phyloP scores from a whole-genome alignment of 495 filamentous ascomycete species.

The Penicillium pulvis region DNA sequence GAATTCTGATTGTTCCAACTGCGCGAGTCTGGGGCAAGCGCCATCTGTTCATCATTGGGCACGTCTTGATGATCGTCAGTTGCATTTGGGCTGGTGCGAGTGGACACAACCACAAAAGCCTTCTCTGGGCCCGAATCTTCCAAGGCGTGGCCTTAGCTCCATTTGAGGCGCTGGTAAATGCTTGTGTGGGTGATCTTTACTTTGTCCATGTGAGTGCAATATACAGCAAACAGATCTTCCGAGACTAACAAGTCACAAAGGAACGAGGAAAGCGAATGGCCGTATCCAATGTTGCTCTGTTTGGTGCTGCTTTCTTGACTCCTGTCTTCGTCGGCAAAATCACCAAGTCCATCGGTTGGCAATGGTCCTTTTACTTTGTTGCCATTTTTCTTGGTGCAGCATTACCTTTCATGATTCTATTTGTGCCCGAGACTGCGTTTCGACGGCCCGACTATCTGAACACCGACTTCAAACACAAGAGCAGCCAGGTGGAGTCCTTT shows the following conservation, averaged over 20 bases:
- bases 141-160: slow-evolving; percentile 77
- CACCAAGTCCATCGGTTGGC: slow-evolving; percentile 72
- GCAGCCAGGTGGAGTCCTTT: slow-evolving; percentile 14
- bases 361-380: slow-evolving; percentile 75
- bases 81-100: slow-evolving; percentile 79
- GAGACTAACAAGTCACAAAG: slow-evolving; percentile 36
- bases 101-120: slow-evolving; percentile 62
- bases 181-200: slow-evolving; percentile 74
- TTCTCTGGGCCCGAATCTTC: slow-evolving; percentile 74
- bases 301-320: slow-evolving; percentile 90
- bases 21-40: slow-evolving; percentile 92
- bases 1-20: slow-evolving; percentile 80
- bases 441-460: slow-evolving; percentile 65
- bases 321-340: slow-evolving; percentile 88
- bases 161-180: slow-evolving; percentile 77
- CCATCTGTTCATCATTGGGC: slow-evolving; percentile 82
- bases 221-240: neutral
- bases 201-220: slow-evolving; percentile 66
- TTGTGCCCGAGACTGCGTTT: slow-evolving; percentile 86
- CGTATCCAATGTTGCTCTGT: slow-evolving; percentile 82
- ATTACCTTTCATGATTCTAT: slow-evolving; percentile 68
- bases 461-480: slow-evolving; percentile 52
- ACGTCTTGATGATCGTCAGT: slow-evolving; percentile 69
- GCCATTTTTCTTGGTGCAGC: slow-evolving; percentile 66
- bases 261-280: slow-evolving; percentile 89